Conservation (phyloP, 441 rosid species). For the Pelargonium australe region DNA sequence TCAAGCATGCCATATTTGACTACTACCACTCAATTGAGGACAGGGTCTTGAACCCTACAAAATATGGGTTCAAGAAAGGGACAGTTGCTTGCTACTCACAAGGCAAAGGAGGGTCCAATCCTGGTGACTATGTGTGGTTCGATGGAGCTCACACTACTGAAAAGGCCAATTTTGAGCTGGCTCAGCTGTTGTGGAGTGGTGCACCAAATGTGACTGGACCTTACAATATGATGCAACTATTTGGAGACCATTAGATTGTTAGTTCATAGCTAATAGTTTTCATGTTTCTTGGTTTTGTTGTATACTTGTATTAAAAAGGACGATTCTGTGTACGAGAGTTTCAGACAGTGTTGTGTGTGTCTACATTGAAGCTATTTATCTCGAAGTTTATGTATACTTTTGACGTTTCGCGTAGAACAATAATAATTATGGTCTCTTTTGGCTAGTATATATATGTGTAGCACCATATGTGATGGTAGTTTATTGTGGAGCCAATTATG, state of each 20-base stretch:
- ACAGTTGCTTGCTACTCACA: constrained; percentile 24
- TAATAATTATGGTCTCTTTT: no score
- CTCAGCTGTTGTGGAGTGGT: constrained; percentile 23
- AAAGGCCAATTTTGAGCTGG: constrained; percentile 15
- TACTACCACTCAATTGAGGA: constrained; percentile 18
- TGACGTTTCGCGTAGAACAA: no score
- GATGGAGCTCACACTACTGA: constrained; percentile 23
- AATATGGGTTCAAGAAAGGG: constrained; percentile 29
- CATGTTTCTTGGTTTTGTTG: background rate
- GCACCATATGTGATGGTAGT: no score
- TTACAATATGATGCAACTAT: no score
- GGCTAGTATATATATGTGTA: no score
- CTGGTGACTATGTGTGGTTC: constrained; percentile 21
- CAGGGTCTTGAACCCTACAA: constrained; percentile 12
- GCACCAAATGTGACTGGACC: background rate
- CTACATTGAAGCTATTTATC: no score
- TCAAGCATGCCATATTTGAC: constrained; percentile 27
- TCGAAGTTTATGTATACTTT: no score
- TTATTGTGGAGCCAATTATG: no score
- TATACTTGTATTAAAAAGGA: no score
- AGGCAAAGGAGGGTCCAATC: background rate
- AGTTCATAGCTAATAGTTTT: background rate
- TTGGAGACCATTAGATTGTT: no score
- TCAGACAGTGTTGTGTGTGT: no score
- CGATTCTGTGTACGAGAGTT: no score